These are phyloP conservation scores for Lasiodiplodia sp. DNA, from an alignment of 2,329 filamentous ascomycete species.

Conservation along the genomic window DNA sequence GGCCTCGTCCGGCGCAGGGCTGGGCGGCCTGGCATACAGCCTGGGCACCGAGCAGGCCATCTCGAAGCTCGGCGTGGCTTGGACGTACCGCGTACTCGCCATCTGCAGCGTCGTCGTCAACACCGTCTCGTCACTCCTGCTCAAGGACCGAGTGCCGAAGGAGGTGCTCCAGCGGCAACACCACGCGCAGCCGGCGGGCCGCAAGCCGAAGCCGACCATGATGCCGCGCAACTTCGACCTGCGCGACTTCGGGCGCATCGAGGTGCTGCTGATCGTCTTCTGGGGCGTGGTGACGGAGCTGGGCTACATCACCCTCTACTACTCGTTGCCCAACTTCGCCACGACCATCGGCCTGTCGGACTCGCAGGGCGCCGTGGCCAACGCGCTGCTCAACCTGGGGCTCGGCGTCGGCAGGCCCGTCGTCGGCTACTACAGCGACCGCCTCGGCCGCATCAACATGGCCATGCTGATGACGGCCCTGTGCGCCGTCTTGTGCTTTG, in stretches of 20 bases:
- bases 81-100: constrained; percentile 43
- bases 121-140: constrained; percentile 36
- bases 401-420: constrained; percentile 56
- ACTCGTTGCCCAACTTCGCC: constrained; percentile 53
- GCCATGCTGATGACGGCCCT: constrained; percentile 48
- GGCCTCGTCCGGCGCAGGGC: constrained; percentile 43
- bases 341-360: constrained; percentile 48
- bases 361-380: constrained; percentile 47
- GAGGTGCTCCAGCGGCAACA: constrained; percentile 33
- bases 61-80: constrained; percentile 37
- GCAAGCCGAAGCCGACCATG: neutral
- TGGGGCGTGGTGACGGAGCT: constrained; percentile 53
- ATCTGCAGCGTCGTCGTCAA: constrained; percentile 36
- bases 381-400: constrained; percentile 56
- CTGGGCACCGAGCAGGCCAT: constrained; percentile 43
- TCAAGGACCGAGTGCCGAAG: constrained; percentile 36
- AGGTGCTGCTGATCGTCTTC: constrained; percentile 43
- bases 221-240: constrained; percentile 31
- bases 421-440: constrained; percentile 56
- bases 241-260: constrained; percentile 43
- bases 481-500: constrained; percentile 47
- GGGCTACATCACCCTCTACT: constrained; percentile 53
- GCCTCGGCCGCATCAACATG: constrained; percentile 52
- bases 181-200: constrained; percentile 36
- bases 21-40: constrained; percentile 40